Conservation (phyloP, 495 filamentous ascomycete genomes). For the Penicillium steckii region DNA sequence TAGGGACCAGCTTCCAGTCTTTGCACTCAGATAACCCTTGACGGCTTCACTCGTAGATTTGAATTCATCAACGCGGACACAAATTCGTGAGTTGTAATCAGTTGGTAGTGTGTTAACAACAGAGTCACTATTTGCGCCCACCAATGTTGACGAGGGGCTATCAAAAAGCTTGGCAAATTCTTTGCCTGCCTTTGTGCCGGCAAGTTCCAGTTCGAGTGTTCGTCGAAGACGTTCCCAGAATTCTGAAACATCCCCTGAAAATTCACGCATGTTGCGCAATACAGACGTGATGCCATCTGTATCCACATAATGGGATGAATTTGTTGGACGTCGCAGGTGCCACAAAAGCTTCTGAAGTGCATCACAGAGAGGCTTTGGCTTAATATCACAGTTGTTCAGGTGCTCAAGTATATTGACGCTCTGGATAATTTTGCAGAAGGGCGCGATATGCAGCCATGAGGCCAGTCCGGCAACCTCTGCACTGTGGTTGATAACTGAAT, state of each 20-base stretch:
- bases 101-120: constrained; percentile 34
- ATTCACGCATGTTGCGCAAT: constrained; percentile 44
- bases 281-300: constrained; percentile 43
- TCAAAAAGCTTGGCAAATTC: constrained; percentile 48
- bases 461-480: constrained; percentile 53
- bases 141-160: constrained; percentile 22
- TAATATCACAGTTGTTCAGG: constrained; percentile 43
- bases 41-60: constrained; percentile 35
- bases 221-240: constrained; percentile 56
- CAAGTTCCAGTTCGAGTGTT: constrained; percentile 51
- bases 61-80: constrained; percentile 34
- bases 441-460: constrained; percentile 57
- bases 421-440: constrained; percentile 57
- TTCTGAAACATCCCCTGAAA: constrained; percentile 45
- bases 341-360: constrained; percentile 48
- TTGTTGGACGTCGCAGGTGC: constrained; percentile 35
- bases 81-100: constrained; percentile 42
- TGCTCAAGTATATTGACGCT: constrained; percentile 49
- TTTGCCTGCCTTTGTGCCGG: constrained; percentile 39
- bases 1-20: constrained; percentile 40
- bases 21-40: constrained; percentile 28
- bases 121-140: neutral
- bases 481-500: constrained; percentile 48
- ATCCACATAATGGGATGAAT: constrained; percentile 42
- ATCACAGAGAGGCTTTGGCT: constrained; percentile 52